Base-by-base conservation (phyloP, 441 rosid species). In the Erodium moschatum region DNA sequence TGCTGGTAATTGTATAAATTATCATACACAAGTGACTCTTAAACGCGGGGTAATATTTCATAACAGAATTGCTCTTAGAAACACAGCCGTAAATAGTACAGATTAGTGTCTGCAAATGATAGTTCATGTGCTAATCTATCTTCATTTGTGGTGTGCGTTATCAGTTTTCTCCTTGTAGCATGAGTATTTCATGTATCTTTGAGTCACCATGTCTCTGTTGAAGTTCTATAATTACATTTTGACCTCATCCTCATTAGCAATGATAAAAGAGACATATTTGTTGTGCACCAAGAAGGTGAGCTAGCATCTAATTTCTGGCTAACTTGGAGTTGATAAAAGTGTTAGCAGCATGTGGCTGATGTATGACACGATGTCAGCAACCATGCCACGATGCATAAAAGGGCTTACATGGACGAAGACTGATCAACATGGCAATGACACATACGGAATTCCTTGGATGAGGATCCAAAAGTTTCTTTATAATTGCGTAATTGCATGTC, bases 381-480 rank as follows among this genome's bases (percentile, higher is more conserved):
- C 24, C n/a, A 19, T 58, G 64, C 31, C 29, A 58, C 12, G 64
- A n/a, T 58, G 64, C 29, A 19, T 18, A 19, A 19, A 58, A 29
- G 64, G 31, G 64, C 6, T 58, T 58, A 58, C 27, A 21, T 58
- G 64, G 64, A 58, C 64, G 12, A 21, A 20, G 64, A 58, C n/a
- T 13, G 31, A 20, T 58, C 64, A 58, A 20, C 64, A 19, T 20
- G 64, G 64, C 64, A 58, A 58, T 21, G 64, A 20, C 64, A 20
- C 64, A 31, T 20, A 58, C 5, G 20, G 10, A 58, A 58, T 19
- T 58, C 27, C 64, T 20, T 5, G 10, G 1, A 58, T 20, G 21
- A 58, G 12, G 64, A 58, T 58, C 64, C 64, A 58, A 58, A 58
- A 58, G 64, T 20, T 58, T 29, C 64, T 58, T 58, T 58, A 58